Conservation (phyloP, 2,329 filamentous ascomycete genomes). For the Amauroascus niger region DNA sequence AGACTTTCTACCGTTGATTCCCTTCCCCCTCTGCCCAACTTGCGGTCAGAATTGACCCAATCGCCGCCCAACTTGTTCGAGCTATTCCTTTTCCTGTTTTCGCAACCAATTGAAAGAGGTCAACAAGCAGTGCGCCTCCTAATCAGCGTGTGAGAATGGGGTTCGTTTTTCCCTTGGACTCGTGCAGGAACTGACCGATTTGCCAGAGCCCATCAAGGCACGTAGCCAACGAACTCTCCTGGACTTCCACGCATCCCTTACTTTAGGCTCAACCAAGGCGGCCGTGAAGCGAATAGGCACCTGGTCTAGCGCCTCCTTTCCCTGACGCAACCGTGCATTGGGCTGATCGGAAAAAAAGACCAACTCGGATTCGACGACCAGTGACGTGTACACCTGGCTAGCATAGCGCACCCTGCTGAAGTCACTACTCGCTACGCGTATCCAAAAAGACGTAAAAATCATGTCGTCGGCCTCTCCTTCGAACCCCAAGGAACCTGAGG, state of each 20-base stretch:
- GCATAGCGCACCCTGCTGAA: slow-evolving; percentile 32
- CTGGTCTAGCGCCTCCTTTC: neutral
- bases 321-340: slow-evolving; percentile 15
- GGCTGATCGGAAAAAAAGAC: slow-evolving; percentile 13
- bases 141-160: slow-evolving; percentile 3
- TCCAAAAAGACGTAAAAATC: slow-evolving; percentile 51
- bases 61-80: slow-evolving; percentile 8
- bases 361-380: slow-evolving; percentile 12
- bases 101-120: slow-evolving; percentile 3
- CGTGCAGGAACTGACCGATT: slow-evolving; percentile 11
- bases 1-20: slow-evolving; percentile 6
- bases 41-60: slow-evolving; percentile 15
- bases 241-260: slow-evolving; percentile 4
- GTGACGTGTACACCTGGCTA: slow-evolving; percentile 40
- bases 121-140: neutral
- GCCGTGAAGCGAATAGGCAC: slow-evolving; percentile 15
- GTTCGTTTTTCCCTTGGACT: slow-evolving; percentile 3
- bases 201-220: slow-evolving; percentile 8
- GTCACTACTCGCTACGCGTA: slow-evolving; percentile 24
- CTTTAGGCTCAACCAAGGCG: slow-evolving; percentile 14
- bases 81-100: neutral
- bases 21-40: slow-evolving; percentile 13
- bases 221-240: slow-evolving; percentile 4
- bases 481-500: slow-evolving; percentile 66
- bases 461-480: slow-evolving; percentile 89